Conservation (phyloP, 495 filamentous ascomycete genomes). For the Penicillium malachiteum region DNA sequence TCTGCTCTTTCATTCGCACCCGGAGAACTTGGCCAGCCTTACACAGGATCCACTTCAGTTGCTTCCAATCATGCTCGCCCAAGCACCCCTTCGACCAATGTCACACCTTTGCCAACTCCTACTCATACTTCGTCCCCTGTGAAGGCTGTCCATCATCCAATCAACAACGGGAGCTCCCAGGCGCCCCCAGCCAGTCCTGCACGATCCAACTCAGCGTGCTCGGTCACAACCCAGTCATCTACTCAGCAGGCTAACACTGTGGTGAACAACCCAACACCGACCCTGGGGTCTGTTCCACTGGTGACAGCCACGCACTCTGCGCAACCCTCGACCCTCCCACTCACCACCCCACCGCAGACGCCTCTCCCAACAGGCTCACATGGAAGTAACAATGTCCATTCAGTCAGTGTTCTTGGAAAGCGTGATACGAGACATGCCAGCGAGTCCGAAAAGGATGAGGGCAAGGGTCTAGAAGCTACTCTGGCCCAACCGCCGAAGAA, state of each 20-base stretch:
- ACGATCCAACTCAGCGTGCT: constrained; percentile 82
- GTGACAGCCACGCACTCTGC: constrained; percentile 69
- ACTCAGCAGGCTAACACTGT: constrained; percentile 36
- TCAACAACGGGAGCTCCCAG: constrained; percentile 30
- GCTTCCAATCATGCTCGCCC: constrained; percentile 44
- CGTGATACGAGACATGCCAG: constrained; percentile 45
- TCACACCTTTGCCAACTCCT: constrained; percentile 65
- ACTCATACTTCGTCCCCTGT: constrained; percentile 60
- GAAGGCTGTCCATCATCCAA: constrained; percentile 47
- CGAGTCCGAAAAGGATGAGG: constrained; percentile 61
- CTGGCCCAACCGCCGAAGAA: constrained; percentile 59
- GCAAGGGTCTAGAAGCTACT: constrained; percentile 43
- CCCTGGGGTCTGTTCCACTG: constrained; percentile 67
- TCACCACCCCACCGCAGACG: constrained; percentile 81
- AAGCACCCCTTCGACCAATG: constrained; percentile 52
- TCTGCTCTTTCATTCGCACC: constrained; percentile 81
- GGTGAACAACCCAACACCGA: constrained; percentile 77
- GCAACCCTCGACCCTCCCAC: constrained; percentile 52
- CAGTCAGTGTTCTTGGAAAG: constrained; percentile 55
- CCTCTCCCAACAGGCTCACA: constrained; percentile 50
- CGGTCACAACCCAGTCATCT: constrained; percentile 64
- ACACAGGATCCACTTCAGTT: constrained; percentile 60
- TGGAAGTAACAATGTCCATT: constrained; percentile 41
- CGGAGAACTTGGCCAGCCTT: constrained; percentile 84
- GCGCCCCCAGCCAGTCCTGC: constrained; percentile 70